Evolutionary conservation across 169 alveolate species (phyloP).

Genomic region (Babesia sp.): DNA sequence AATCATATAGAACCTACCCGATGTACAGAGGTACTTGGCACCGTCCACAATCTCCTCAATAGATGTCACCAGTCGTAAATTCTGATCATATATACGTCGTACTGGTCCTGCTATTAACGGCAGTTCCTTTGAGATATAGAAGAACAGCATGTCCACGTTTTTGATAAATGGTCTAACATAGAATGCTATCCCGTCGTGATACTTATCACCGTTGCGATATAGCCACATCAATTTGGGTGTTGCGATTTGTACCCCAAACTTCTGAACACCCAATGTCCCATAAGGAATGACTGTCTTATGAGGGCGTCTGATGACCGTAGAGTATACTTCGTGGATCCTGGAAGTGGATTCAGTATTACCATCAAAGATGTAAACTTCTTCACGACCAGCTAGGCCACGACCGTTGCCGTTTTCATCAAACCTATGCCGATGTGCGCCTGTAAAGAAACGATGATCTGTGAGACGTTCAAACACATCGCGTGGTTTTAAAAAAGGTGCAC

Average conservation of each 20-base stretch:
- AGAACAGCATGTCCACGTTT: conserved; percentile 73
- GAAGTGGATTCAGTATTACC: conserved; percentile 78
- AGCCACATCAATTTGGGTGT: conserved; percentile 86
- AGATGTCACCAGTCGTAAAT: conserved; percentile 71
- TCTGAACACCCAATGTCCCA: conserved; percentile 82
- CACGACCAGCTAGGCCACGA: conserved; percentile 83
- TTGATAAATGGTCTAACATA: conserved; percentile 79
- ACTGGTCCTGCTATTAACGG: conserved; percentile 87
- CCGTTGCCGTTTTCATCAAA: conserved; percentile 86
- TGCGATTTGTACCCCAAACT: conserved; percentile 81
- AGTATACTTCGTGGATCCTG: conserved; percentile 78
- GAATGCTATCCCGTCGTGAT: conserved; percentile 84
- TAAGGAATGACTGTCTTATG: conserved; percentile 64
- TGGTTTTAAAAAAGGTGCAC: not conserved
- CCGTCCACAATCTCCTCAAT: conserved; percentile 85
- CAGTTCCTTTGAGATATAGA: conserved; percentile 76
- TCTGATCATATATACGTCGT: conserved; percentile 83
- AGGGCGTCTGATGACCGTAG: conserved; percentile 67
- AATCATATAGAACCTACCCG: conserved; percentile 66
- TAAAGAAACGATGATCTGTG: conserved; percentile 77
- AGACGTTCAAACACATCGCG: conserved; percentile 78
- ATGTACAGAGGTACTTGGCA: conserved; percentile 85
- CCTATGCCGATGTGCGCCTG: conserved; percentile 83
- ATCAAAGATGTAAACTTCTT: conserved; percentile 69
- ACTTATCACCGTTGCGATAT: conserved; percentile 87